These are phyloP conservation scores for Plasmodium berghei DNA, from an alignment of 169 alveolate genomes.

Conservation along the genomic window DNA sequence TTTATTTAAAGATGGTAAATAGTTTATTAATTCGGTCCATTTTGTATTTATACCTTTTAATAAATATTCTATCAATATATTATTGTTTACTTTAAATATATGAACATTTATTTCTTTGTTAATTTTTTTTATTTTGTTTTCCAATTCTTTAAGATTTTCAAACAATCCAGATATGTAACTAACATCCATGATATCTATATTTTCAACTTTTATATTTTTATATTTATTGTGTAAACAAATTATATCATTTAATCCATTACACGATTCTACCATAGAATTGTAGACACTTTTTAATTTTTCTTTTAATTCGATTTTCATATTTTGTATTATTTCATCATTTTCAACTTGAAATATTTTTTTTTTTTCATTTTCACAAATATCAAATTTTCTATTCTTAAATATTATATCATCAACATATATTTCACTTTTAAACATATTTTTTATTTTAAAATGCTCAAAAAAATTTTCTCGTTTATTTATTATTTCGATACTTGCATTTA, in stretches of 20 bases:
- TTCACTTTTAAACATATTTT: slow-evolving; percentile 34
- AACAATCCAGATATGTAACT: slow-evolving; percentile 14
- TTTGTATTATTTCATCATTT: slow-evolving; percentile 7
- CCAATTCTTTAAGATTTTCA: slow-evolving; percentile 30
- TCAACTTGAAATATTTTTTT: background rate
- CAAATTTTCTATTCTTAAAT: background rate
- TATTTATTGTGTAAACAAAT: slow-evolving; percentile 23
- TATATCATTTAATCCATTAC: slow-evolving; percentile 18
- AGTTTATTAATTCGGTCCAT: slow-evolving; percentile 32
- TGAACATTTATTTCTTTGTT: slow-evolving; percentile 16
- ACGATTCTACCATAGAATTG: slow-evolving; percentile 22
- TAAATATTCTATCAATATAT: slow-evolving; percentile 15
- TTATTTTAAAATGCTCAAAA: slow-evolving; percentile 7
- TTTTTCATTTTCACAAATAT: background rate
- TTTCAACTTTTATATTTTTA: slow-evolving; percentile 15
- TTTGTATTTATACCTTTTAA: slow-evolving; percentile 30
- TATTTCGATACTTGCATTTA: slow-evolving; percentile 16
- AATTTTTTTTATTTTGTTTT: slow-evolving; percentile 34
- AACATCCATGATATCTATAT: slow-evolving; percentile 46
- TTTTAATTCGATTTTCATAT: slow-evolving; percentile 23
- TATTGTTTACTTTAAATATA: slow-evolving; percentile 35
- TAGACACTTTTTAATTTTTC: slow-evolving; percentile 36
- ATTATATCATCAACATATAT: slow-evolving; percentile 33
- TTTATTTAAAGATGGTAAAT: slow-evolving; percentile 53
- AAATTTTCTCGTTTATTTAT: slow-evolving; percentile 48